Evolutionary conservation across 441 rosid species (phyloP).

Genomic region (Breynia disticha): DNA sequence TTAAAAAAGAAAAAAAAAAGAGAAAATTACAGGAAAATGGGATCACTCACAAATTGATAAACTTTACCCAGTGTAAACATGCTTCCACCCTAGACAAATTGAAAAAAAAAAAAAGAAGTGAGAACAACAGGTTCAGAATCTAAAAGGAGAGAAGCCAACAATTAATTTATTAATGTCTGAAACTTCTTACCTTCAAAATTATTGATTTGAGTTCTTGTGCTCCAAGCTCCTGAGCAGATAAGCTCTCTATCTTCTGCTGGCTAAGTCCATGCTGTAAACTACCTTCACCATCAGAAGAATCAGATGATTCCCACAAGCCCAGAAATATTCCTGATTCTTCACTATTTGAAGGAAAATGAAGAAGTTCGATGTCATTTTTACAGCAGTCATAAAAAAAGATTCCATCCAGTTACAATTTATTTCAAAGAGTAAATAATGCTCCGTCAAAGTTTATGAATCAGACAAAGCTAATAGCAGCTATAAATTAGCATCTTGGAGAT

Average conservation of each 20-base stretch:
- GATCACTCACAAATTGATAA: conserved; percentile 63
- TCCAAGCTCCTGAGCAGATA: conserved; percentile 50
- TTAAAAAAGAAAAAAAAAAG: conserved; percentile 6
- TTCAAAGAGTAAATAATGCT: background rate
- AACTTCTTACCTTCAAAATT: conserved; percentile 56
- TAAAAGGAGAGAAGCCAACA: no score
- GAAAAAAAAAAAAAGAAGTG: background rate
- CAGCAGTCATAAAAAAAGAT: background rate
- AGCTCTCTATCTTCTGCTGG: conserved; percentile 54
- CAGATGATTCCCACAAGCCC: conserved; percentile 41
- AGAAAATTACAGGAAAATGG: background rate
- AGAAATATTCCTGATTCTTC: conserved; percentile 51
- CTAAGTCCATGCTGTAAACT: conserved; percentile 62
- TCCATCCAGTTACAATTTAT: background rate
- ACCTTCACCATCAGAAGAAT: conserved; percentile 28
- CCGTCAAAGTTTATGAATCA: no score
- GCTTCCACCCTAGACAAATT: conserved; percentile 56
- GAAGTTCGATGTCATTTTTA: conserved; percentile 12
- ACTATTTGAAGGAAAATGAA: conserved; percentile 31
- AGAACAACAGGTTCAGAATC: no score
- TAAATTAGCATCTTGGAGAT: background rate
- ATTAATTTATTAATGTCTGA: background rate
- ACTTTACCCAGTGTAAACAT: conserved; percentile 61
- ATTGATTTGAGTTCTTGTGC: conserved; percentile 48
- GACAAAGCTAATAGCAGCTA: no score